Percentiles rank a stretch among this genome's conserved stretches.
These are phyloP conservation scores for Pyrenopolyporus hunteri DNA, from an alignment of 495 filamentous ascomycete genomes.

Conservation along the genomic window DNA sequence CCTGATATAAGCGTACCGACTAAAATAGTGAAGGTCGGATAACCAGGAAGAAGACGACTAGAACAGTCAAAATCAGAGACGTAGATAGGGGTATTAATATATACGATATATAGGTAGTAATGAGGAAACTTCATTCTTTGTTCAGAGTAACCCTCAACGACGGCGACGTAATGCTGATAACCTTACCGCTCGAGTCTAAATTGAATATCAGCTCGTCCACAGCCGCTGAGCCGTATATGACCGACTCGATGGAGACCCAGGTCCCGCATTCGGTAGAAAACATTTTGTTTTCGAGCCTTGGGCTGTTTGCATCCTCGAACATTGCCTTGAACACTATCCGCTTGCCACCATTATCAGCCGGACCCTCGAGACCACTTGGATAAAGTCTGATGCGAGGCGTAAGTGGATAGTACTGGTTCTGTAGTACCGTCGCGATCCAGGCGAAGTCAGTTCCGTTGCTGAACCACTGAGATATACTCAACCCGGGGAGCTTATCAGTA, in stretches of 20 bases:
- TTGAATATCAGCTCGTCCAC: conserved; percentile 44
- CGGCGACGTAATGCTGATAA: conserved; percentile 38
- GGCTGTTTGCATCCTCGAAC: conserved; percentile 47
- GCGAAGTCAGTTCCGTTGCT: conserved; percentile 58
- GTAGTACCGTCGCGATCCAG: conserved; percentile 38
- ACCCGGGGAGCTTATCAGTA: conserved; percentile 49
- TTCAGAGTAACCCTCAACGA: conserved; percentile 37
- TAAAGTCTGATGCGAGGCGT: conserved; percentile 50
- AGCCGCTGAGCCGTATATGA: conserved; percentile 39
- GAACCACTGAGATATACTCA: conserved; percentile 56
- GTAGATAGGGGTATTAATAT: too few relatives aligned
- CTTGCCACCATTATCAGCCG: conserved; percentile 38
- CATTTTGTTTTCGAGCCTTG: conserved; percentile 37
- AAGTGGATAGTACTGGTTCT: conserved; percentile 39
- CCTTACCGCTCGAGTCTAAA: conserved; percentile 34
- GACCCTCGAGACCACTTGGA: conserved; percentile 48
- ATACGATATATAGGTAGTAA: too few relatives aligned
- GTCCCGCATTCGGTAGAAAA: conserved; percentile 44
- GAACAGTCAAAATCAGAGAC: too few relatives aligned
- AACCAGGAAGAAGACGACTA: too few relatives aligned
- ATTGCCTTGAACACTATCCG: conserved; percentile 50
- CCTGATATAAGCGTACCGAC: too few relatives aligned
- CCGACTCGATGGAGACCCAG: conserved; percentile 38
- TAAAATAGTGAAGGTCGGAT: too few relatives aligned
- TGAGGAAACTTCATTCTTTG: conserved; percentile 17